Evolutionary conservation across 116 monocot species (phyloP), one percentile per base, ranked within the genome.

Genomic region (Thalassia testudinum): DNA sequence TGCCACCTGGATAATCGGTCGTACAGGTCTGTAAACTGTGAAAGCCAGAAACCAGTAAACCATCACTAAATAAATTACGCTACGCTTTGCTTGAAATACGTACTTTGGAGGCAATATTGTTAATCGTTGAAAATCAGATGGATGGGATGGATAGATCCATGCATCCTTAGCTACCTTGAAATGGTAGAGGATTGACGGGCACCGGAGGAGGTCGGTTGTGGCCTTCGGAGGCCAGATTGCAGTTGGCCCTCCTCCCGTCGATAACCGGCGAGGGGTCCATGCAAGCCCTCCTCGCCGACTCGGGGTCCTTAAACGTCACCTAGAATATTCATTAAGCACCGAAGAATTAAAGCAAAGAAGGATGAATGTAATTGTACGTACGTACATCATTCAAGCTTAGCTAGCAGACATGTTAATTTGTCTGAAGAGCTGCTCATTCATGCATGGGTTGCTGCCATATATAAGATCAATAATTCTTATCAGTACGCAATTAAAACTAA

Each of bases 191-290:
- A n/a, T n/a, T n/a, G n/a, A n/a, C n/a, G n/a, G n/a, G 30, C 30
- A 34, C 30, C 30, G 10, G 10, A 3, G 30, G 30, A 34, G 3
- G 30, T 10, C 30, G 30, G n/a, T n/a, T n/a, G 10, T 34, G 30
- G 4, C 70, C 64, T 0, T 58, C 51, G 11, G 58, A 34, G 2
- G 70, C 70, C 44, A 70, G 63, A 24, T 70, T 70, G 57, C 70
- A 70, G 21, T 70, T 70, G 17, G 70, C 70, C 47, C 63, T 63
- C 58, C 70, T 57, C 0, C 70, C 70, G 24, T 70, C 70, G 19
- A 70, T 70, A 19, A 63, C 58, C 20, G 70, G 70, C 21, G 51
- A 23, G 11, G 58, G 58, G 14, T 64, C 70, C n/a, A 34, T 28
- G 43, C 70, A 70, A 3, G 70, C 70, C 43, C 63, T 57, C 63